Evolutionary conservation across 768 basidiomycete species (phyloP).

Genomic region (Termitomyces sp.): DNA sequence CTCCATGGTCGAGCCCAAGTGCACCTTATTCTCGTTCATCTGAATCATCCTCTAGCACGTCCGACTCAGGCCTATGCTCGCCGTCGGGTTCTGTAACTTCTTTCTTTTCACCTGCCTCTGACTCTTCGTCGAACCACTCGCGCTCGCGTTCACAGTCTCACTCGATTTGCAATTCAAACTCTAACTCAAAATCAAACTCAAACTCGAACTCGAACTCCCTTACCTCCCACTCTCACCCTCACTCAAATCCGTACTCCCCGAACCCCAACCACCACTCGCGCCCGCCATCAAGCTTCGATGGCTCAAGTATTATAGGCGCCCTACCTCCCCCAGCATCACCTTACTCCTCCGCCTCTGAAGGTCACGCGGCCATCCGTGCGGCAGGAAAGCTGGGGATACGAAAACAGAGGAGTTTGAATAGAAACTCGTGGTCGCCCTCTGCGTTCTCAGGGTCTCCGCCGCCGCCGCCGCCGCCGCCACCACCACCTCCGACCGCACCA

Average conservation of each 20-base stretch:
- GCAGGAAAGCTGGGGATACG: conserved; percentile 45
- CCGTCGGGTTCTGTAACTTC: conserved; percentile 24
- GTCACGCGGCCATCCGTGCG: conserved; percentile 43
- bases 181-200: not conserved
- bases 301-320: conserved; percentile 15
- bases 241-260: conserved; percentile 8
- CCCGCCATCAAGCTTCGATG: conserved; percentile 16
- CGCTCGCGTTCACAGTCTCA: not conserved
- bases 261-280: conserved; percentile 3
- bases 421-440: conserved; percentile 44
- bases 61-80: conserved; percentile 21
- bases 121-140: conserved; percentile 12
- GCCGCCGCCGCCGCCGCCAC: not conserved
- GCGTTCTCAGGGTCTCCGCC: not conserved
- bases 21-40: conserved; percentile 18
- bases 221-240: not conserved
- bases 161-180: not conserved
- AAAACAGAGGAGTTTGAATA: conserved; percentile 40
- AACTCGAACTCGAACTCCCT: conserved; percentile 4
- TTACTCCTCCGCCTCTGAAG: conserved; percentile 11
- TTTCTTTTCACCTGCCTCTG: conserved; percentile 24
- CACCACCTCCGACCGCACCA: not conserved
- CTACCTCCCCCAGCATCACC: conserved; percentile 5
- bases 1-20: conserved; percentile 18
- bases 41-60: conserved; percentile 20